Conservation (phyloP, 192 early-diverging fungal species). For the Podila verticillata region DNA sequence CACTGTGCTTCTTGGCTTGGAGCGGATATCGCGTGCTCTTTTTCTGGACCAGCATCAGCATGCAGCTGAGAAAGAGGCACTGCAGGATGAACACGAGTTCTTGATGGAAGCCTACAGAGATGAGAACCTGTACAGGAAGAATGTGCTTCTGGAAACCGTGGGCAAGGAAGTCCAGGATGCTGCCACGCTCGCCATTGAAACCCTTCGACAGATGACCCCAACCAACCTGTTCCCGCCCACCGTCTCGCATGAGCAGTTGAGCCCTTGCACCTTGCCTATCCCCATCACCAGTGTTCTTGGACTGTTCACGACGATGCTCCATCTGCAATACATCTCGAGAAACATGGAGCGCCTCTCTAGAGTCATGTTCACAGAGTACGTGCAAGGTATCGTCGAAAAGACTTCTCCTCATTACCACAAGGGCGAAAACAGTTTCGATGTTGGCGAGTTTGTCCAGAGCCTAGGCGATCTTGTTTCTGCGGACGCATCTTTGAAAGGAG, state of each 20-base stretch:
- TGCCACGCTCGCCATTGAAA: constrained; percentile 56
- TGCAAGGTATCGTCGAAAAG: constrained; percentile 37
- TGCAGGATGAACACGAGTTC: constrained; percentile 25
- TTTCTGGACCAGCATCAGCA: constrained; percentile 11
- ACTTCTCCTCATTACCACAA: constrained; percentile 25
- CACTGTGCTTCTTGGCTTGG: constrained; percentile 10
- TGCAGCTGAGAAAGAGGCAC: constrained; percentile 15
- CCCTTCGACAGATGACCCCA: constrained; percentile 63
- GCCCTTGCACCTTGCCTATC: constrained; percentile 63
- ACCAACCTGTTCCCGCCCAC: constrained; percentile 49
- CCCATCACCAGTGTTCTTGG: constrained; percentile 64
- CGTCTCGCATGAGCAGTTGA: constrained; percentile 59
- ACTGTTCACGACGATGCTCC: constrained; percentile 62
- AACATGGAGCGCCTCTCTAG: constrained; percentile 51
- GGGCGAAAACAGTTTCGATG: constrained; percentile 58
- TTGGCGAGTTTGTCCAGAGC: constrained; percentile 64
- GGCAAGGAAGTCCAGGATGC: constrained; percentile 59
- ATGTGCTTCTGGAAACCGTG: constrained; percentile 48
- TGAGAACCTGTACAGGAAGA: constrained; percentile 27
- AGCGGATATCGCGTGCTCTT: constrained; percentile 19
- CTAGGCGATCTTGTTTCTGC: constrained; percentile 69
- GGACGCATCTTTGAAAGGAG: constrained; percentile 57
- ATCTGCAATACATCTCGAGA: constrained; percentile 61
- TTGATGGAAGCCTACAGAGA: constrained; percentile 28
- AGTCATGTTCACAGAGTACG: constrained; percentile 52